Conservation (phyloP, 345 rosid species). For the Melaleuca alternifolia region DNA sequence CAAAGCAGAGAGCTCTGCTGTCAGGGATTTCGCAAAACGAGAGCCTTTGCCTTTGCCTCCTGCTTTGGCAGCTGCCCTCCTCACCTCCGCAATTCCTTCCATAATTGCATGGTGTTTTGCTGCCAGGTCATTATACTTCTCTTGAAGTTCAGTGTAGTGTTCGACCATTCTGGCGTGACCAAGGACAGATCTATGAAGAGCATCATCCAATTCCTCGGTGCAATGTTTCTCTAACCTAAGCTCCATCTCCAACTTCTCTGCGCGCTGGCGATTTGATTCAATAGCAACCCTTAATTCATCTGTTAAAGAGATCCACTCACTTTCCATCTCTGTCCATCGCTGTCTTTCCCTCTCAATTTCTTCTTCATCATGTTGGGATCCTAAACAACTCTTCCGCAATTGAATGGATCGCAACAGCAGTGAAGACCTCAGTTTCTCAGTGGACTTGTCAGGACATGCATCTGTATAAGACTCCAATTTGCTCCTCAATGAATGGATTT, state of each 20-base stretch:
- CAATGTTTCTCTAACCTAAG: slow-evolving; percentile 55
- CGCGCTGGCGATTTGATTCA: slow-evolving; percentile 56
- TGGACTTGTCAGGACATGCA: slow-evolving; percentile 39
- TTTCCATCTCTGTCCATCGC: slow-evolving; percentile 93
- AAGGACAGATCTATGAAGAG: slow-evolving; percentile 70
- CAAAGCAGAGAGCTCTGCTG: slow-evolving; percentile 66
- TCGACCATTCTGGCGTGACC: slow-evolving; percentile 95
- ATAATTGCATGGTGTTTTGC: slow-evolving; percentile 57
- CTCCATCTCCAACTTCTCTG: slow-evolving; percentile 68
- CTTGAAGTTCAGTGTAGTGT: slow-evolving; percentile 87
- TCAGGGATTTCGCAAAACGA: slow-evolving; percentile 69
- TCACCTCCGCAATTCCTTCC: slow-evolving; percentile 84
- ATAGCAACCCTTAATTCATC: slow-evolving; percentile 84
- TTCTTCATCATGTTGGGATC: slow-evolving; percentile 24
- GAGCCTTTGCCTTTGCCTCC: slow-evolving; percentile 69
- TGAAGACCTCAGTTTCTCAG: slow-evolving; percentile 63
- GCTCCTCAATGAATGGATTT: slow-evolving; percentile 56
- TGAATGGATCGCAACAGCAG: slow-evolving; percentile 60
- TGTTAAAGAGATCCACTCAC: slow-evolving; percentile 87
- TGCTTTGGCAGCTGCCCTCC: slow-evolving; percentile 83
- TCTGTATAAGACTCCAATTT: slow-evolving; percentile 43
- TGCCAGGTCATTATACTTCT: slow-evolving; percentile 67
- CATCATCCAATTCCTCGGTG: slow-evolving; percentile 82
- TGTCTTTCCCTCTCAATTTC: slow-evolving; percentile 71
- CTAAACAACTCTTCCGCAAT: slow-evolving; percentile 33